Base-by-base conservation (phyloP, 2,329 filamentous ascomycete species). In the Xylariaceae sp. region DNA sequence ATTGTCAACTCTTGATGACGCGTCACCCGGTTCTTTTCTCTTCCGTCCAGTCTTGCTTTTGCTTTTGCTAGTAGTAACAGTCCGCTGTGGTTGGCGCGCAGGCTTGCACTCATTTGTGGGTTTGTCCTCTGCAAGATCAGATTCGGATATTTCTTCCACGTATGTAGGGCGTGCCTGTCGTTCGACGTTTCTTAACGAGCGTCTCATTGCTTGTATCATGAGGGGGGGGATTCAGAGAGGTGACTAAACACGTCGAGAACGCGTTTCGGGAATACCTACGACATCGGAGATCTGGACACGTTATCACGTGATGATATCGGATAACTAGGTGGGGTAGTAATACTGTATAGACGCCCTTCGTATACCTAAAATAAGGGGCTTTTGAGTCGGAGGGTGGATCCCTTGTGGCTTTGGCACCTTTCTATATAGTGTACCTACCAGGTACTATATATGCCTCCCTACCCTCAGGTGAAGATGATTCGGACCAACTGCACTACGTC, bases 191-290 rank as follows among this genome's bases (percentile, higher is more conserved):
- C 66, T 62, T 9, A 53, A 56, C 29, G 66, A 66, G 40, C 66
- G 66, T 54, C 64, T 62, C 66, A 68, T 68, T 6, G n/a, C 19
- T 19, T 60, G 52, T 32, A 50, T 44, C n/a, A 50, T 11, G 35
- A 37, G 2, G 35, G 35, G 8, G 3, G 3, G 35, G 8, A 37
- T 37, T 11, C 35, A 9, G 6, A 34, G 32, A 8, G 5, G 2
- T 37, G 35, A 7, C 8, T 19, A 19, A 19, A 11, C 35, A 37
- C 5, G 35, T 37, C 8, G 35, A 37, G 35, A 34, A 34, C 8
- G 32, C 19, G 19, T 19, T 19, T 19, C 19, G 19, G 19, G 19
- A 19, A 19, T 19, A 19, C 19, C 19, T 19, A 19, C 19, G 19
- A 5, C 12, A 43, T 43, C 30, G 19, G 19, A n/a, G 31, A 47